Conservation (phyloP, 305 asterid species). For the Solanum hybrid region DNA sequence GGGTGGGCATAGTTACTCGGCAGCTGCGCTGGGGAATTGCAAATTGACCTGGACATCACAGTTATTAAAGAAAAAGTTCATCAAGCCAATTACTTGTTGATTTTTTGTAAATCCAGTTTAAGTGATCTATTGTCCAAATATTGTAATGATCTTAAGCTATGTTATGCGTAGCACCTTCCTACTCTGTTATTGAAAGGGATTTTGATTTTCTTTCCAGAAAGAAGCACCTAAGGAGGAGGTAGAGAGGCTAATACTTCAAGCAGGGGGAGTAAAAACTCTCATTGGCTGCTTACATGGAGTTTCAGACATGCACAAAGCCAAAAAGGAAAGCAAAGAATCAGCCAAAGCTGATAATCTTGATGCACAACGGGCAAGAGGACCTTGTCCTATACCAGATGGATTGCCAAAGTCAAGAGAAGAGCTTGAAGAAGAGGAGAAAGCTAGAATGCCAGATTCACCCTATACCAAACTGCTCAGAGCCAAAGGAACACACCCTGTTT, state of each 20-base stretch:
- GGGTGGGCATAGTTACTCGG: not conserved
- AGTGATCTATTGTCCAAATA: not conserved
- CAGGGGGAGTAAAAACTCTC: constrained; percentile 82
- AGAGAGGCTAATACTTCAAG: constrained; percentile 59
- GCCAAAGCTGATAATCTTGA: constrained; percentile 5
- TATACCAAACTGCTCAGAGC: constrained; percentile 73
- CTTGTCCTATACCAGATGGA: constrained; percentile 73
- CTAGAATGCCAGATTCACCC: constrained; percentile 76
- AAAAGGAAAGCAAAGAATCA: constrained; percentile 19
- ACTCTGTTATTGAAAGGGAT: not conserved
- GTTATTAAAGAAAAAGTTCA: not conserved
- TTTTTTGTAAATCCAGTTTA: not conserved
- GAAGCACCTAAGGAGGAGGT: constrained; percentile 65
- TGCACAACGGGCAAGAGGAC: not conserved
- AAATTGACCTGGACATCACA: not conserved
- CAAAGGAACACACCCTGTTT: constrained; percentile 54
- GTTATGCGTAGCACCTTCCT: not conserved
- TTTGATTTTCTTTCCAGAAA: constrained; percentile 30
- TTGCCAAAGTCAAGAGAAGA: constrained; percentile 65
- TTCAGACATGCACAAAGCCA: constrained; percentile 46
- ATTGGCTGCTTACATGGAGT: constrained; percentile 60
- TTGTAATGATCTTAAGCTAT: not conserved
- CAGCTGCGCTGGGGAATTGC: not conserved
- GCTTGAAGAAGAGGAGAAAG: constrained; percentile 76
- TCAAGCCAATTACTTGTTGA: not conserved